Conservation (phyloP, 768 basidiomycete species). For the Rhodotorula diobovata region DNA sequence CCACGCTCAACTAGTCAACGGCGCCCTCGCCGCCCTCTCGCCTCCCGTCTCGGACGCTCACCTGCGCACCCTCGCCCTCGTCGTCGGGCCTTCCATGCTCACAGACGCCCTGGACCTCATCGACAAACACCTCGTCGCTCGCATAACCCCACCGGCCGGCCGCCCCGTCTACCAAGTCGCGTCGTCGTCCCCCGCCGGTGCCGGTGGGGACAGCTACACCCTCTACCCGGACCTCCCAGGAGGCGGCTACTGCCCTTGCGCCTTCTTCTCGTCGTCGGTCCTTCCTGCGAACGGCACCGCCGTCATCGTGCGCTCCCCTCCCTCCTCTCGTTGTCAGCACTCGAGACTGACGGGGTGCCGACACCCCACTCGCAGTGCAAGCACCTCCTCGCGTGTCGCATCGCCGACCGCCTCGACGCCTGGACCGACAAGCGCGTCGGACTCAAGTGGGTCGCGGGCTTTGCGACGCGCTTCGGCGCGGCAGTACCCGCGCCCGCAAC, state of each 20-base stretch:
- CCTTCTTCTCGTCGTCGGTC: constrained; percentile 12
- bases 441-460: constrained; percentile 17
- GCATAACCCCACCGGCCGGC: constrained; percentile 13
- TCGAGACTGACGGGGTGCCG: neutral
- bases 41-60: constrained; percentile 5
- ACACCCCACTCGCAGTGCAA: constrained; percentile 11
- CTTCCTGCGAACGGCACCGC: neutral
- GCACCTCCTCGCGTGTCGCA: constrained; percentile 25
- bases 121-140: constrained; percentile 12
- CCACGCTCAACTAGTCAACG: neutral
- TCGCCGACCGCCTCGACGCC: constrained; percentile 11
- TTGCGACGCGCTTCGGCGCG: constrained; percentile 13
- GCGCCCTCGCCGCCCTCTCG: neutral
- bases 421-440: constrained; percentile 14
- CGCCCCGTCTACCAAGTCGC: constrained; percentile 24
- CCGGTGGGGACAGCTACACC: neutral
- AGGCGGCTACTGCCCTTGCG: constrained; percentile 33
- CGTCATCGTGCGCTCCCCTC: constrained; percentile 11
- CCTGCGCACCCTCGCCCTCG: constrained; percentile 16
- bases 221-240: constrained; percentile 11
- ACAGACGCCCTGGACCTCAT: constrained; percentile 33
- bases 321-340: neutral
- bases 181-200: neutral
- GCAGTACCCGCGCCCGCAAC: neutral
- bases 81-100: constrained; percentile 1